Base-by-base conservation (phyloP, 1,284 basidiomycete species). In the Austroboletus novae-zelandiae region DNA sequence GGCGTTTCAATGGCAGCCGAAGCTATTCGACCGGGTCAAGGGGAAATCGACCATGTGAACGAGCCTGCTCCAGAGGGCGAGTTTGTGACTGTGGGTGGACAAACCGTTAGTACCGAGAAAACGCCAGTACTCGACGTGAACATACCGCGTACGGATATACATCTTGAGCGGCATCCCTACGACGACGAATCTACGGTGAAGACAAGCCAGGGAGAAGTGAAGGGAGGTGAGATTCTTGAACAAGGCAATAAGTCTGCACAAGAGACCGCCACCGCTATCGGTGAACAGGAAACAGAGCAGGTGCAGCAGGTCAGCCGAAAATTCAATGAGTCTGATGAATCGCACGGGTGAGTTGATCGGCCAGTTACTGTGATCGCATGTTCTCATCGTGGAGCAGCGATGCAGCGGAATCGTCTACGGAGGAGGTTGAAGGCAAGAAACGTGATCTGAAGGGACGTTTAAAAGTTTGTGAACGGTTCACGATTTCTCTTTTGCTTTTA, bases 1-100 rank as follows among this genome's bases (percentile, higher is more conserved):
- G 83, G 82, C 27, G 88, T 90, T 1, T 69, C 75, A 59, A 90
- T 93, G 69, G 86, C 80, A 9, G 89, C 91, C n/a, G 79, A 84
- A 48, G 68, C 70, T 30, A 74, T 92, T 40, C 84, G 86, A 13
- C 94, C 95, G 0, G 61, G 71, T 44, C 71, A 86, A 43, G 83
- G 91, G 32, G 69, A 69, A 5, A 77, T 98, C 40, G 69, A 76
- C 35, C 68, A 71, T 23, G 83, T 91, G 39, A 86, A 97, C 71
- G 76, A 90, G 53, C 70, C 87, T 30, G 89, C 79, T 0, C 81
- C 87, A 0, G 68, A 77, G 32, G 80, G 85, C 61, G 72, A 83
- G 57, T 87, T 84, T 59, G 59, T 78, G 47, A 72, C 76, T 0
- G 68, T 74, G 53, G 78, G 79, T 30, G 78, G 78, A 17, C 74